Evolutionary conservation across 2,329 filamentous ascomycete genomes (phyloP).

Genomic region (Orbilia ellipsospora): DNA sequence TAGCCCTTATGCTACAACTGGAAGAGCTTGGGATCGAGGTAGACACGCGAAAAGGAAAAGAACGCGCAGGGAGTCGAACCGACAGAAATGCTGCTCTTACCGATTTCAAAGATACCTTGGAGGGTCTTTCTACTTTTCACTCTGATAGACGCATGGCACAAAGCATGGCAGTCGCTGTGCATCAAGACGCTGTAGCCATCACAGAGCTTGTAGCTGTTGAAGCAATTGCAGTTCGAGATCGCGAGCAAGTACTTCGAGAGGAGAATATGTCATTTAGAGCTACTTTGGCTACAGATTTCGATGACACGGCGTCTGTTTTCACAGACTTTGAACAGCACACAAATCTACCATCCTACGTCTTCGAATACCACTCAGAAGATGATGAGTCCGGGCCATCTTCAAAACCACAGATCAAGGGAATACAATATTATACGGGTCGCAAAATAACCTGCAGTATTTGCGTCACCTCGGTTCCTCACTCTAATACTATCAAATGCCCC

Average conservation of each 20-base stretch:
- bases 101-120: slow-evolving; percentile 26
- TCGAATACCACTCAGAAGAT: neutral
- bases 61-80: neutral
- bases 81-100: slow-evolving; percentile 30
- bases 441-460: slow-evolving; percentile 37
- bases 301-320: slow-evolving; percentile 22
- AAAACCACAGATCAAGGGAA: slow-evolving; percentile 2
- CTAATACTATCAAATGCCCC: slow-evolving; percentile 1
- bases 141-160: slow-evolving; percentile 35
- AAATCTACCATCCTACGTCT: neutral
- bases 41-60: slow-evolving; percentile 29
- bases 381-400: slow-evolving; percentile 7
- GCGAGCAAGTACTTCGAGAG: slow-evolving; percentile 30
- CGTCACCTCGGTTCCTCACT: neutral
- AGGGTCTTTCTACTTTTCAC: slow-evolving; percentile 23
- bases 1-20: slow-evolving; percentile 28
- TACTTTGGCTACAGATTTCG: neutral
- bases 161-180: slow-evolving; percentile 34
- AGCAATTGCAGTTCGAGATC: slow-evolving; percentile 14
- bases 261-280: neutral
- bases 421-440: slow-evolving; percentile 18
- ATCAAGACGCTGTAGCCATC: slow-evolving; percentile 20
- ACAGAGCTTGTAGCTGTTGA: slow-evolving; percentile 18
- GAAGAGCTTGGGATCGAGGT: slow-evolving; percentile 33
- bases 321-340: slow-evolving; percentile 26